Base-by-base conservation (phyloP, 371 early-diverging fungal genomes). In the Mucor circinelloides region DNA sequence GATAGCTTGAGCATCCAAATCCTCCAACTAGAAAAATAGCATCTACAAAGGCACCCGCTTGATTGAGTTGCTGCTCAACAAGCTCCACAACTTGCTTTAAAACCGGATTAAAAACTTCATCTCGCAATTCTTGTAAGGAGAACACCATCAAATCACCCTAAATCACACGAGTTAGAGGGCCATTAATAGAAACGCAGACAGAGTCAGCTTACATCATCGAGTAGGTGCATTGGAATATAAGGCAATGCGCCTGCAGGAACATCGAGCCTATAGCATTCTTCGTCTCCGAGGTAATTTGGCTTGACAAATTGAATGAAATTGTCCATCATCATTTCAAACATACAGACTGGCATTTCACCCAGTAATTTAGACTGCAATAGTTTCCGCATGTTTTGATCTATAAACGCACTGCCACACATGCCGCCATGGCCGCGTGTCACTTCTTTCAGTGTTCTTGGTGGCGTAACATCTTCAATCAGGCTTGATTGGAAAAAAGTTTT, bases 1-100 rank as follows among this genome's bases (percentile, higher is more conserved):
- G 60, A 66, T 85, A 85, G 62, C 81, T 82, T 63, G 86, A 85
- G 25, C 85, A 82, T 12, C 88, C 88, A 66, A 87, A 87, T 32
- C 88, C 88, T 63, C 88, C 88, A 3, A 87, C 88, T 61, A 87
- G 69, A 57, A 87, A 87, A 9, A 87, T 63, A 6, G 86, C 85
- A 55, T 81, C 76, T 28, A 83, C 58, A 57, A 73, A 73, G 6
- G 69, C 60, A 2, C 73, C 73, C 15, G 75, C 78, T 63, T 80
- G 77, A 42, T 64, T 64, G 19, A 83, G 50, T 58, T 83, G 84
- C 15, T 83, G 79, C 28, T 79, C 75, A 21, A 83, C 74, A 57
- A 83, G 63, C 21, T 75, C 69, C 10, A 83, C 54, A 4, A 80
- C 81, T 60, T 79, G 76, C 27, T 70, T 69, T 44, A 83, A 74